Evolutionary conservation across 2,329 filamentous ascomycete genomes (phyloP).

Genomic region (Emergomyces africanus): DNA sequence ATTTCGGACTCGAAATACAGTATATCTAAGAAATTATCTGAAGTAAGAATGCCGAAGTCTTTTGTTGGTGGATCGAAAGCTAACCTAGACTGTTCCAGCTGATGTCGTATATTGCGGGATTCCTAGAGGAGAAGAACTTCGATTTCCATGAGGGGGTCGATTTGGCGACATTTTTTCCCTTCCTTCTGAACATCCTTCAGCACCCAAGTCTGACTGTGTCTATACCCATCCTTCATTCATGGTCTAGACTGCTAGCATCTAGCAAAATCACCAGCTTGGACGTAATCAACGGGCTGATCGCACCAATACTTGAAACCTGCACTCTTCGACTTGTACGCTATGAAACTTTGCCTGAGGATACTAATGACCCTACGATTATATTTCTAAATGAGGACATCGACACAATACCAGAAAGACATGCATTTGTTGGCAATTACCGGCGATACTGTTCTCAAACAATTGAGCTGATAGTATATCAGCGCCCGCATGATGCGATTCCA

Average conservation of each 20-base stretch:
- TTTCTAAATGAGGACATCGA: slow-evolving; percentile 92
- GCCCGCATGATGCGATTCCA: slow-evolving; percentile 70
- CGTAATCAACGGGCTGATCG: slow-evolving; percentile 52
- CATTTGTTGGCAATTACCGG: slow-evolving; percentile 90
- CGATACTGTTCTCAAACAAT: slow-evolving; percentile 81
- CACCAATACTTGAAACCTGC: slow-evolving; percentile 67
- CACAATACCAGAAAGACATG: slow-evolving; percentile 83
- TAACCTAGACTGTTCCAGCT: slow-evolving; percentile 40
- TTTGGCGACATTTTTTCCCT: slow-evolving; percentile 60
- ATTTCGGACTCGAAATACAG: slow-evolving; percentile 87
- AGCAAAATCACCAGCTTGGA: slow-evolving; percentile 48
- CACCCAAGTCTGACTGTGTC: slow-evolving; percentile 84
- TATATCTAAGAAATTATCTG: slow-evolving; percentile 84
- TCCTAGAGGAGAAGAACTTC: slow-evolving; percentile 64
- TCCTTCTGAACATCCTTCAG: slow-evolving; percentile 67
- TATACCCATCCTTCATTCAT: slow-evolving; percentile 81
- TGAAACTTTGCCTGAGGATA: slow-evolving; percentile 72
- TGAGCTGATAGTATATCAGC: slow-evolving; percentile 70
- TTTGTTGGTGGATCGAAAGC: slow-evolving; percentile 1
- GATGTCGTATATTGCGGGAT: slow-evolving; percentile 71
- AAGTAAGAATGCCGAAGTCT: slow-evolving; percentile 43
- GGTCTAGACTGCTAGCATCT: slow-evolving; percentile 69
- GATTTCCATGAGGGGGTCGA: slow-evolving; percentile 54
- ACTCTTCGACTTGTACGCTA: slow-evolving; percentile 76
- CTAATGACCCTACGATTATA: slow-evolving; percentile 62